Percentiles rank a stretch among this genome's conserved stretches.
Conservation (phyloP, 1,284 basidiomycete genomes). For the Rhodotorula sp. region DNA sequence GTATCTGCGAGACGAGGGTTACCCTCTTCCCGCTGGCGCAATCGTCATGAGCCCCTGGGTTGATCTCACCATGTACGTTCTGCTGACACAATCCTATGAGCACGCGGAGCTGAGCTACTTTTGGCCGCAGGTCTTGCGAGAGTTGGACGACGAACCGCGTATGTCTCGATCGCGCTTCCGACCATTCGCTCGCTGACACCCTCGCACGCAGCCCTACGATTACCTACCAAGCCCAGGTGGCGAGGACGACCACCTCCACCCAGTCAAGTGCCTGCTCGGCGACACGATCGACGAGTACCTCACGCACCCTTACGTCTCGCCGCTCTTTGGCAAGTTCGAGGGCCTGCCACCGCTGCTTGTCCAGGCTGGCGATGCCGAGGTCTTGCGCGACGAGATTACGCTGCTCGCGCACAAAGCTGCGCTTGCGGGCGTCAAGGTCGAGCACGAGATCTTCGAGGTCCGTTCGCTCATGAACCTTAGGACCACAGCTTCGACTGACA, state of each 20-base stretch:
- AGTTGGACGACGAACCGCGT: slow-evolving; percentile 91
- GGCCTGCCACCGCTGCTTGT: slow-evolving; percentile 88
- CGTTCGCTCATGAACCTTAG: not conserved
- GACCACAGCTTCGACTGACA: too few species aligned
- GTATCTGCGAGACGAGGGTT: slow-evolving; percentile 69
- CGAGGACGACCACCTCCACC: slow-evolving; percentile 76
- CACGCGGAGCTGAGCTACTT: slow-evolving; percentile 60
- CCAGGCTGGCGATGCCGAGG: slow-evolving; percentile 91
- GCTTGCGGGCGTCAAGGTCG: slow-evolving; percentile 80
- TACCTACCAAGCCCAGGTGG: slow-evolving; percentile 51
- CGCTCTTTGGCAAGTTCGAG: slow-evolving; percentile 87
- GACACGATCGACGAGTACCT: slow-evolving; percentile 73
- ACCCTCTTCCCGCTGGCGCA: slow-evolving; percentile 75
- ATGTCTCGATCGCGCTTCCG: slow-evolving; percentile 24
- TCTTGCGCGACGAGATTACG: slow-evolving; percentile 86
- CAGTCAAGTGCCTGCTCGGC: slow-evolving; percentile 88
- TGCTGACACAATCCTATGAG: slow-evolving; percentile 52
- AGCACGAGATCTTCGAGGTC: slow-evolving; percentile 71
- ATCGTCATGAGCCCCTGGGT: slow-evolving; percentile 94
- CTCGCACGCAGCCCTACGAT: slow-evolving; percentile 47
- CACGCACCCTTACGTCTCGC: slow-evolving; percentile 94
- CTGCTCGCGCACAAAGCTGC: slow-evolving; percentile 93
- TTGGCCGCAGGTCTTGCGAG: slow-evolving; percentile 66
- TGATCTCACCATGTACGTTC: slow-evolving; percentile 54
- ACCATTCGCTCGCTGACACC: slow-evolving; percentile 53